Conservation (phyloP, 257 asterid species). For the Scutellaria minor region DNA sequence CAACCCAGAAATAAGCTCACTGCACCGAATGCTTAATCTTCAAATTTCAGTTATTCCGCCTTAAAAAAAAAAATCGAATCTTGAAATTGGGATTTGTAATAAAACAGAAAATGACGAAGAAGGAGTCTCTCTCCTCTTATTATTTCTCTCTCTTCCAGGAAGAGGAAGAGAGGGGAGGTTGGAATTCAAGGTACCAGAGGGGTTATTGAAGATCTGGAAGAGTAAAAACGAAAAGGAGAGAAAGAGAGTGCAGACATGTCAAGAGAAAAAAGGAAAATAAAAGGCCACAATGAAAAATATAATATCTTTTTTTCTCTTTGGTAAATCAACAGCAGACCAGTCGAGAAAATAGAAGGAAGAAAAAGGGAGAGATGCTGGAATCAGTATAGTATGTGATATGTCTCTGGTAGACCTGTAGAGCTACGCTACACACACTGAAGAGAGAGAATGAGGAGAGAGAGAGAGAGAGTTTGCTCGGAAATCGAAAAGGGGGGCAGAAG, state of each 20-base stretch:
- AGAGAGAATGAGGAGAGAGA: constrained; percentile 30
- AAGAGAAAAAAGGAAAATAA: constrained; percentile 18
- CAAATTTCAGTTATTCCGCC: constrained; percentile 5
- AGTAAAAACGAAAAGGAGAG: constrained; percentile 9
- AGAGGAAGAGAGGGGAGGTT: constrained; percentile 32
- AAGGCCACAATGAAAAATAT: not conserved
- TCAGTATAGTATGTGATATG: not conserved
- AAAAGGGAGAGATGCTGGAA: not conserved
- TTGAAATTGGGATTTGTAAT: too few species aligned
- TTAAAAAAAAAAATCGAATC: constrained; percentile 1
- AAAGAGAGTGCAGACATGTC: constrained; percentile 32
- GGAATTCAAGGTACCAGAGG: constrained; percentile 15
- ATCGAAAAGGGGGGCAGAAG: constrained; percentile 74
- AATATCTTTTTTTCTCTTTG: too few species aligned
- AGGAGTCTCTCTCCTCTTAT: not conserved
- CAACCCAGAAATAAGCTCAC: constrained; percentile 26
- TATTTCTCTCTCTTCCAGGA: constrained; percentile 28
- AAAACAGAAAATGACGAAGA: too few species aligned
- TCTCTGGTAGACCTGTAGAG: not conserved
- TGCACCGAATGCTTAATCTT: not conserved
- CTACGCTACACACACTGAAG: not conserved
- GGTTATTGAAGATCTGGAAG: constrained; percentile 30
- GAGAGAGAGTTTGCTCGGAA: constrained; percentile 55
- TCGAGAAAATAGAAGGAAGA: not conserved
- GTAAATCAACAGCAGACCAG: too few species aligned